Conservation (phyloP, 2,329 filamentous ascomycete genomes). For the Talaromyces sp. region DNA sequence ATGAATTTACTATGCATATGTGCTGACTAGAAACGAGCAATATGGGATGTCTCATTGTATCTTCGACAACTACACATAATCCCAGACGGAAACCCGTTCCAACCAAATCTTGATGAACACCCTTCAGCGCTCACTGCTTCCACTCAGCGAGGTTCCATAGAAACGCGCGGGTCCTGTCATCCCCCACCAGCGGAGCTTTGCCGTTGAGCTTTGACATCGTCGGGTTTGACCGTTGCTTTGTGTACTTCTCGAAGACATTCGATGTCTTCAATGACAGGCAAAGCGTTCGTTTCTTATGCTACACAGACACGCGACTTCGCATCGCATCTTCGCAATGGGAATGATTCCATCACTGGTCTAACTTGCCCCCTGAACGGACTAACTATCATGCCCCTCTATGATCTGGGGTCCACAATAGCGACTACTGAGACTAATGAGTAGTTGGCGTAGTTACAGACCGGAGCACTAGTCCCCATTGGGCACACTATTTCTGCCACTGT, state of each 20-base stretch:
- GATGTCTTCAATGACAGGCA: background rate
- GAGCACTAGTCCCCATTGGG: background rate
- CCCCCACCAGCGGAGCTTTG: conserved; percentile 5
- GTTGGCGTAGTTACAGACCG: conserved; percentile 3
- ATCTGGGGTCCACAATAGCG: conserved; percentile 1
- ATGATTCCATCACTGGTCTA: background rate
- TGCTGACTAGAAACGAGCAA: background rate
- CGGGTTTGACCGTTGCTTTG: background rate
- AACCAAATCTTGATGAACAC: background rate
- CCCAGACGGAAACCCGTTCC: background rate
- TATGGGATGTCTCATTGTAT: background rate
- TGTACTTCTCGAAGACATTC: background rate
- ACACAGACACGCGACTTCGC: background rate
- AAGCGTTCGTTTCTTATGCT: background rate
- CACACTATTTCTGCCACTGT: background rate
- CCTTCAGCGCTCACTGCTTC: too few species aligned
- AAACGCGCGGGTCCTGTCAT: conserved; percentile 2
- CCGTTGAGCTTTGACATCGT: background rate
- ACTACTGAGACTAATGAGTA: background rate
- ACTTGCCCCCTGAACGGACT: background rate
- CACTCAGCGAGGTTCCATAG: background rate
- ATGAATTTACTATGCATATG: background rate
- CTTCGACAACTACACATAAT: background rate
- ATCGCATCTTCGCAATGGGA: background rate
- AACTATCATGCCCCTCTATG: background rate